Evolutionary conservation across 441 rosid genomes (phyloP), one percentile per base, ranked within the genome.

Genomic region (Capsella rubella): DNA sequence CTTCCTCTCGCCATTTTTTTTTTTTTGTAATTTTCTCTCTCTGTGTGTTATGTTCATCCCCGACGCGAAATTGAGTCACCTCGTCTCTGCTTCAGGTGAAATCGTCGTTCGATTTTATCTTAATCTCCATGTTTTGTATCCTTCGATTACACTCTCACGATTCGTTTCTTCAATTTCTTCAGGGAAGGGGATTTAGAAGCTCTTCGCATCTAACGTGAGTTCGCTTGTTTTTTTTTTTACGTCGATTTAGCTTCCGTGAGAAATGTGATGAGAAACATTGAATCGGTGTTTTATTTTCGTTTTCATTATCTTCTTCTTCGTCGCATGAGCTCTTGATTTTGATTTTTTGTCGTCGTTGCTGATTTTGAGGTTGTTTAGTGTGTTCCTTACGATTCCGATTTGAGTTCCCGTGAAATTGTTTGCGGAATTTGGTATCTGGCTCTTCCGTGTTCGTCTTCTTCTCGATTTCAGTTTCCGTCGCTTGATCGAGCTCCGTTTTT

Each of bases 151-250:
- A 34, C 31, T 29, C 31, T 29, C 37, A 54, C 43, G 53, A 54
- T 63, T 55, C 52, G 12, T 53, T 54, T 46, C 49, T 62, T 47
- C 49, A 0, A 1, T 32, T 32, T 6, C 68, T 55, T 16, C 32
- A 63, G 80, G 64, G 76, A 75, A 76, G 75, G 75, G n/a, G 71
- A 62, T 68, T 76, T 70, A 71, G 18, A 11, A 76, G 53, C 82
- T 64, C 67, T 42, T 25, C 64, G 46, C 32, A 45, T 55, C 56
- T 35, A n/a, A 64, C 67, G 67, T 56, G 15, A 61, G 63, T 35
- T 34, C 37, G 37, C 15, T 16, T 45, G 1, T 34, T 34, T 34
- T 21, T 11, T n/a, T 49, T 42, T 12, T 50, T 21, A 40, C 45
- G 18, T 10, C 52, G 40, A 43, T 54, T 55, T 11, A 34, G 58